Evolutionary conservation across 1,284 basidiomycete species (phyloP), one percentile per base, ranked within the genome.

Genomic region (Porphyrellus sp.): DNA sequence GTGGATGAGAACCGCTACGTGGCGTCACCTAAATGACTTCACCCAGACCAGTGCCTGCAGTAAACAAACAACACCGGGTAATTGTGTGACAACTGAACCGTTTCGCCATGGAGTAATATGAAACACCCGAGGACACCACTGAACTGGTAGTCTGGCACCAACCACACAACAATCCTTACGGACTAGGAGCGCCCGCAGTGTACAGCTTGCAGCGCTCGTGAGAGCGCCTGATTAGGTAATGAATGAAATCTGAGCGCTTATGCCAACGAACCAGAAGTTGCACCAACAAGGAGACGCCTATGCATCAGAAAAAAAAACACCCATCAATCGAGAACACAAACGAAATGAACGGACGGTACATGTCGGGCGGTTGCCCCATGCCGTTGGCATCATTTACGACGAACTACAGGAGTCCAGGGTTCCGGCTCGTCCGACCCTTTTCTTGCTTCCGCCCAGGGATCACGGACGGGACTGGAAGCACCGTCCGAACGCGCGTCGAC

Each of bases 381-480:
- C 24, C 25, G 33, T 33, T 35, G 16, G 2, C 21, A 12, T 61
- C 47, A 67, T 49, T 55, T 60, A 33, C 53, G 63, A 15, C 63
- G 59, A 39, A 65, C 43, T 20, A 69, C 51, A 37, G 66, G 64
- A n/a, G 7, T 53, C 64, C 64, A 66, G 2, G 68, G 24, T 35
- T 64, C 42, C 24, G 64, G 67, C 13, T 58, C 55, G 7, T 68
- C 68, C 0, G 63, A 55, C 21, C 67, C 50, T 20, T 15, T 51
- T 27, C 52, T 54, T 6, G 15, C 56, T 41, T 69, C 60, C 9
- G 54, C 50, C 68, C 64, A 66, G 3, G 68, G 64, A 48, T 70
- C 54, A 6, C 54, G 61, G 4, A 35, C 31, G 1, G 42, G 30
- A 1, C 15, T 44, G 5, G 44, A 13, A 0, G 6, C 11, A 18